A percentile compares a stretch with the other conserved stretches of the same genome.
These are phyloP conservation scores for Panaeolus papilionaceus DNA, from an alignment of 768 basidiomycete species.

Conservation along the genomic window DNA sequence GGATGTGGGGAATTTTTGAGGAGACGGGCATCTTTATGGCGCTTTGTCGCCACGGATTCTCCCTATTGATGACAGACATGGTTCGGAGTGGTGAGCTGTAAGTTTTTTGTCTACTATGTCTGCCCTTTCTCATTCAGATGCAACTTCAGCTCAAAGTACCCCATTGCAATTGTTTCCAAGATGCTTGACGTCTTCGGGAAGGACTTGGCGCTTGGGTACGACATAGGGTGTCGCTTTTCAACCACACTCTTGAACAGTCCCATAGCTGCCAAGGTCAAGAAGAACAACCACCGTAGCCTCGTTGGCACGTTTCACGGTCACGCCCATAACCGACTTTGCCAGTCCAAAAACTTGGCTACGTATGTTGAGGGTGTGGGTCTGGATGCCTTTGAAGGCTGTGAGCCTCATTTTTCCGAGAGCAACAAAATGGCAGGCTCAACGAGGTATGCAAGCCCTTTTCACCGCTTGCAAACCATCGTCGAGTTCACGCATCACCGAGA, in stretches of 20 bases:
- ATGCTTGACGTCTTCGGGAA: conserved; percentile 28
- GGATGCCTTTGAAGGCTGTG: conserved; percentile 35
- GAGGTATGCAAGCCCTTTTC: conserved; percentile 13
- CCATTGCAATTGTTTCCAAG: conserved; percentile 26
- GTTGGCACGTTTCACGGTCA: conserved; percentile 36
- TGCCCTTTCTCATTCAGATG: neutral
- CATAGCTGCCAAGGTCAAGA: neutral
- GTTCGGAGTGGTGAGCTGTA: conserved; percentile 18
- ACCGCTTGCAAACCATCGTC: conserved; percentile 15
- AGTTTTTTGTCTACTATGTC: neutral
- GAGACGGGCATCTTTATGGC: conserved; percentile 35
- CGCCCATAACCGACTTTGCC: conserved; percentile 36
- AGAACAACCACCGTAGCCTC: conserved; percentile 16
- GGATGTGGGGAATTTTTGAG: conserved; percentile 35
- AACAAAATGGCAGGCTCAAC: conserved; percentile 27
- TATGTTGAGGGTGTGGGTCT: conserved; percentile 31
- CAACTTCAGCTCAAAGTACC: conserved; percentile 31
- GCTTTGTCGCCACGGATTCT: conserved; percentile 34
- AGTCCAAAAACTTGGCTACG: conserved; percentile 28
- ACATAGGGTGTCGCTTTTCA: conserved; percentile 36
- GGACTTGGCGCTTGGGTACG: conserved; percentile 30
- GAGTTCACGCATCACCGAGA: conserved; percentile 15
- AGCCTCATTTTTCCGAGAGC: conserved; percentile 31
- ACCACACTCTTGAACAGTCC: conserved; percentile 28
- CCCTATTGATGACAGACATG: conserved; percentile 27